Evolutionary conservation across 2,329 filamentous ascomycete genomes (phyloP), one percentile per base, ranked within the genome.

Genomic region (Cercospora sojina): DNA sequence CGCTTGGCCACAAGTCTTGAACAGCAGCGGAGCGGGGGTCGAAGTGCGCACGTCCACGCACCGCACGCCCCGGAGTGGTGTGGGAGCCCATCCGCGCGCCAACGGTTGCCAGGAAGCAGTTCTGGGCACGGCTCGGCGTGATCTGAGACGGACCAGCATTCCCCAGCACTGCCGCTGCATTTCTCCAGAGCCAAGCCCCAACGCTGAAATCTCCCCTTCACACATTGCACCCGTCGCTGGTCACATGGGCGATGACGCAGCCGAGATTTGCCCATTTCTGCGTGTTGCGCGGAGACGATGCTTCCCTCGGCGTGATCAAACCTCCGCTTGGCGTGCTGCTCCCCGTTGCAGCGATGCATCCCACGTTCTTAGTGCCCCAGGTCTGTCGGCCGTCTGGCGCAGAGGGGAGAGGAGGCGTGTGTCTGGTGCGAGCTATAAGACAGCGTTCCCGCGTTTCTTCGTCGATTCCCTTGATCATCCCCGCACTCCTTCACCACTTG

Each of bases 1-100:
- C 62, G 49, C 67, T 69, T 69, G 67, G 67, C 65, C 53, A 27
- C 49, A 57, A 62, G 32, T 64, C 67, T 68, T 68, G 64, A 59
- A 49, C 38, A 8, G 41, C 55, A 10, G 8, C 27, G 7, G n/a
- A 41, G 16, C n/a, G 35, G n/a, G 35, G 35, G 35, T 41, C n/a
- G n/a, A 41, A 41, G 35, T 41, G 35, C 16, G 35, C 35, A 41
- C 3, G 0, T 0, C 3, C 35, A 41, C n/a, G 35, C 35, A n/a
- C 13, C 16, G 35, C 35, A n/a, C 47, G 41, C 38, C 32, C 23
- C 31, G 13, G 16, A 59, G 5, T 53, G 41, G 62, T 58, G 16
- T 31, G n/a, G n/a, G 25, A 27, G 31, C 27, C 43, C 43, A 41
- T 55, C 60, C 60, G 60, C 49, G 60, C 47, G 31, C 25, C 51